Conservation (phyloP, 176 grass and related monocot species). For the Rhynchospora tenuis region DNA sequence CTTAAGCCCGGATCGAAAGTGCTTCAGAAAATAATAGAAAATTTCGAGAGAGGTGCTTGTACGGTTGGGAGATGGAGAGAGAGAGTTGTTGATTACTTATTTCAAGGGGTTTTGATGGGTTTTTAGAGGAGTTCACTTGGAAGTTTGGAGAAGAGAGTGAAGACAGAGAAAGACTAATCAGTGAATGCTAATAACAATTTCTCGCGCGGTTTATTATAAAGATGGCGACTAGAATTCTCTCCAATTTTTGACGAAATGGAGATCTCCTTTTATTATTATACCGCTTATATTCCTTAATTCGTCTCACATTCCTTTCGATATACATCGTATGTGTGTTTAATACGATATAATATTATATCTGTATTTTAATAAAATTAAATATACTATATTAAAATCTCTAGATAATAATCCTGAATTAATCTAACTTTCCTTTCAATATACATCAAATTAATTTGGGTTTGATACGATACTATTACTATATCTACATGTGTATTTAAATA, state of each 20-base stretch:
- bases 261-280: not conserved
- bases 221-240: not conserved
- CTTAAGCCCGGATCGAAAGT: not conserved
- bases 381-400: too few species aligned
- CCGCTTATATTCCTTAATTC: too few species aligned
- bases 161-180: not conserved
- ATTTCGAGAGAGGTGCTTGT: not conserved
- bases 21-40: not conserved
- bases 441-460: too few species aligned
- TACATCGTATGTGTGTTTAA: too few species aligned
- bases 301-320: too few species aligned
- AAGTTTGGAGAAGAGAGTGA: conserved; percentile 3
- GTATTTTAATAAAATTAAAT: too few species aligned
- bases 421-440: too few species aligned
- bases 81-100: not conserved
- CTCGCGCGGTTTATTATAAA: conserved; percentile 17
- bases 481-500: too few species aligned
- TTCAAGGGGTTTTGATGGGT: conserved; percentile 6
- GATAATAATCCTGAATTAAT: too few species aligned
- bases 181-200: not conserved
- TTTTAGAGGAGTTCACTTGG: not conserved
- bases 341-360: too few species aligned
- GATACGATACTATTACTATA: too few species aligned
- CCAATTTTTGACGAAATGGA: not conserved
- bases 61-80: not conserved